Evolutionary conservation across 441 rosid species (phyloP).

Genomic region (Pelargonium citronellum): DNA sequence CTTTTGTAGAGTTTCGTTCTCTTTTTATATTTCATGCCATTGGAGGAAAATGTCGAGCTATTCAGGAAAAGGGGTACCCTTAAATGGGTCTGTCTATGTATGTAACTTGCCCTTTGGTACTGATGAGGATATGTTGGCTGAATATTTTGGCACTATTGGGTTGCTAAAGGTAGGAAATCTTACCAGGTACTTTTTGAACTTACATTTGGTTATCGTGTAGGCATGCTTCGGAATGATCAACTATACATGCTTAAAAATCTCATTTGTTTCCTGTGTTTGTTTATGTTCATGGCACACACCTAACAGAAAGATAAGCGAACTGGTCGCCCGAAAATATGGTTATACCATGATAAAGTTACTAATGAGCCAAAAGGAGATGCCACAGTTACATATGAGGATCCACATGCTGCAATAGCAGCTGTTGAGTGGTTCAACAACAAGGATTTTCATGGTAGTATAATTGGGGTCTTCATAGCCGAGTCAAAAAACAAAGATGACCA

Average conservation of each 20-base stretch:
- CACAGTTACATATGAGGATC: conserved; percentile 92
- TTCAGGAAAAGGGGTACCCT: conserved; percentile 46
- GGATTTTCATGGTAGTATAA: conserved; percentile 76
- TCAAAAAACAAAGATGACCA: conserved; percentile 52
- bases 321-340: conserved; percentile 86
- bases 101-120: conserved; percentile 80
- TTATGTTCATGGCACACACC: background rate
- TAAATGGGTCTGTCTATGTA: conserved; percentile 75
- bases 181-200: conserved; percentile 22
- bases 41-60: conserved; percentile 63
- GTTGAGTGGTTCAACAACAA: conserved; percentile 96
- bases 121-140: conserved; percentile 83
- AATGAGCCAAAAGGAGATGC: conserved; percentile 97
- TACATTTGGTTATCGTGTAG: background rate
- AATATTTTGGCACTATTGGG: conserved; percentile 88
- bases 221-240: background rate
- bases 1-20: conserved; percentile 6
- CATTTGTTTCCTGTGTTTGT: background rate
- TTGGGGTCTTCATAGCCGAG: conserved; percentile 79
- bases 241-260: background rate
- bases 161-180: conserved; percentile 58
- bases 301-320: conserved; percentile 83
- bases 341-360: conserved; percentile 76
- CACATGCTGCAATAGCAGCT: conserved; percentile 90
- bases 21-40: conserved; percentile 34